Percentiles rank a stretch among this genome's conserved stretches.
Evolutionary conservation across 1,284 basidiomycete genomes (phyloP).

Genomic region (Microbotryum scabiosae): DNA sequence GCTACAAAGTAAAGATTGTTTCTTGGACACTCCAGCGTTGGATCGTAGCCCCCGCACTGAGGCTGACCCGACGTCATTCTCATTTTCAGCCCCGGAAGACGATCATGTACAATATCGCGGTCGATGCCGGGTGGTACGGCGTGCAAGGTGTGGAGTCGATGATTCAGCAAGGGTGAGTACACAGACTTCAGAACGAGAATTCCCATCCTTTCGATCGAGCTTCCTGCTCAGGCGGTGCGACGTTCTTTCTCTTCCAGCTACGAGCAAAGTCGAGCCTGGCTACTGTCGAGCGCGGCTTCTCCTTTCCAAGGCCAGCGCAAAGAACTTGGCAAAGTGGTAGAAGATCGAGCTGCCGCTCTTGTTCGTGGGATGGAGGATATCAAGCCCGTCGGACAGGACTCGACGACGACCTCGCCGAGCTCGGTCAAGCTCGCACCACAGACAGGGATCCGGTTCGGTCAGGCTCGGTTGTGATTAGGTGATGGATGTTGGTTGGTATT

Average conservation of each 20-base stretch:
- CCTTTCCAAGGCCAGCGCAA: background rate
- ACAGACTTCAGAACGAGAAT: too few relatives aligned
- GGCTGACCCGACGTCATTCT: background rate
- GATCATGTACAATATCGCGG: conserved; percentile 29
- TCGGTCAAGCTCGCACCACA: too few relatives aligned
- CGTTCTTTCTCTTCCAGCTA: too few relatives aligned
- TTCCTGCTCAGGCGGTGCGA: too few relatives aligned
- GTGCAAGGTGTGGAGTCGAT: conserved; percentile 37
- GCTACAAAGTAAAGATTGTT: conserved; percentile 33
- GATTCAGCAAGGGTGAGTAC: conserved; percentile 32
- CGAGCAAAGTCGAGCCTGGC: too few relatives aligned
- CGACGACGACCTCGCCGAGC: too few relatives aligned
- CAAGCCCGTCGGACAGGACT: background rate
- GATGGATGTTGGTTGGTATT: too few relatives aligned
- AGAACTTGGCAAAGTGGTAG: background rate
- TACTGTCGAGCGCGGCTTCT: background rate
- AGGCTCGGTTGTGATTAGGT: too few relatives aligned
- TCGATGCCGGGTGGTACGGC: conserved; percentile 27
- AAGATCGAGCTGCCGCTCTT: background rate
- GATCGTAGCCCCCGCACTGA: background rate
- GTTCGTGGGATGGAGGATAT: conserved; percentile 6
- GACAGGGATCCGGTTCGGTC: too few relatives aligned
- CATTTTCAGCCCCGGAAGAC: conserved; percentile 32
- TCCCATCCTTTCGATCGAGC: too few relatives aligned
- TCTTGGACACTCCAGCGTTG: background rate